Evolutionary conservation across 345 rosid species (phyloP).

Genomic region (Bretschneidera sinensis): DNA sequence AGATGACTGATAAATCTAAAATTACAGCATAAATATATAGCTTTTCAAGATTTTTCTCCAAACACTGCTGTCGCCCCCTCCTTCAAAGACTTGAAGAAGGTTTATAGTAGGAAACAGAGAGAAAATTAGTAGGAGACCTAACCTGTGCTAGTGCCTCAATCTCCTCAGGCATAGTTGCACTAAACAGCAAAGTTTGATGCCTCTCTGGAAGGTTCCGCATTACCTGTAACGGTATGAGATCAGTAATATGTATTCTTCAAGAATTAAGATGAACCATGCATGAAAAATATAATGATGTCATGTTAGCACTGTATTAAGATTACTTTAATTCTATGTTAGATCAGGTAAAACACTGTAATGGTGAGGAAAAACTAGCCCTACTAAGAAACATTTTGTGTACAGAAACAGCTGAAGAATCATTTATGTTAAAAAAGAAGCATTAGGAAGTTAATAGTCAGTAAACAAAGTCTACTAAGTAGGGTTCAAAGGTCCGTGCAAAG

Average conservation of each 20-base stretch:
- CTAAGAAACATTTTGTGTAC: too few species aligned
- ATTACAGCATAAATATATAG: too few species aligned
- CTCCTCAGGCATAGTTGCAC: constrained; percentile 46
- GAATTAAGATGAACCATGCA: constrained; percentile 1
- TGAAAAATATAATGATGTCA: too few species aligned
- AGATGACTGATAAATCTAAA: too few species aligned
- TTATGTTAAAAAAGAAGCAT: background rate
- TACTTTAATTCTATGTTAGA: background rate
- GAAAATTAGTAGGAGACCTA: background rate
- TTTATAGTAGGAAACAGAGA: background rate
- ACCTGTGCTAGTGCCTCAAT: constrained; percentile 39
- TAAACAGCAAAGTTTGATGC: constrained; percentile 41
- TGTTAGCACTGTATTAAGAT: background rate
- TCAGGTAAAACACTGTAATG: background rate
- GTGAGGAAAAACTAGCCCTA: background rate
- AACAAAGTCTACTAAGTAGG: background rate
- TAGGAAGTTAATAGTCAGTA: background rate
- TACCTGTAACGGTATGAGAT: constrained; percentile 24
- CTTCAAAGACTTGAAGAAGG: background rate
- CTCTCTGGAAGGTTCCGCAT: constrained; percentile 31
- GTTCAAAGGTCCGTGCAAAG: background rate
- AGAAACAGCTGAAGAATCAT: too few species aligned
- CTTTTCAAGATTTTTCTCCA: too few species aligned
- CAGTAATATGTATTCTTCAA: background rate
- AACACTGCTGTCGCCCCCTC: too few species aligned